phyloP scores from a whole-genome alignment of 768 basidiomycete genomes.

The Tephrocybe sp. region DNA sequence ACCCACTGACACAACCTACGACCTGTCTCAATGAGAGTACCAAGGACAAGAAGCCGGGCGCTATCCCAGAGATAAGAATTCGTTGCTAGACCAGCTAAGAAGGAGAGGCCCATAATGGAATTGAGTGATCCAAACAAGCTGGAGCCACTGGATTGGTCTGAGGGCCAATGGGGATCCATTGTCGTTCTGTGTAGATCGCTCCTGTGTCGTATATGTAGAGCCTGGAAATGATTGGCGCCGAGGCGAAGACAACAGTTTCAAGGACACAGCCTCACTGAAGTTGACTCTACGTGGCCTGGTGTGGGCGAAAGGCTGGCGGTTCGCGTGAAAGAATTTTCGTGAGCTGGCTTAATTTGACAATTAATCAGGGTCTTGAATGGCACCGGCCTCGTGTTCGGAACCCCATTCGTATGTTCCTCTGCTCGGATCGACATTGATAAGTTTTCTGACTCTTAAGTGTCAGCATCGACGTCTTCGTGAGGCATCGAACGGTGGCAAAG shows the following conservation, averaged over 20 bases:
- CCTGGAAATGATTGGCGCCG: no score
- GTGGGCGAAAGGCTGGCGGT: no score
- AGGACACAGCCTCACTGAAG: neutral
- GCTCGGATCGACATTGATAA: no score
- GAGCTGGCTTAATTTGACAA: no score
- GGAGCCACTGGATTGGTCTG: neutral
- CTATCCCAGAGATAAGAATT: constrained; percentile 24
- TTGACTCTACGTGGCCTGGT: no score
- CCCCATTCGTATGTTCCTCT: no score
- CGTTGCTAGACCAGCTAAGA: constrained; percentile 29
- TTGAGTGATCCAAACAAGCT: constrained; percentile 15
- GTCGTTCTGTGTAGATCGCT: neutral
- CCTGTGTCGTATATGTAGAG: neutral
- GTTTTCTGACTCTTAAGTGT: no score
- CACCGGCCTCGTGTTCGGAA: no score
- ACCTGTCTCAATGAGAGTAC: constrained; percentile 36
- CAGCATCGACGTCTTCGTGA: no score
- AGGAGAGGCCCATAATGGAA: constrained; percentile 34
- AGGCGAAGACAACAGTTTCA: neutral
- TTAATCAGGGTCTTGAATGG: no score
- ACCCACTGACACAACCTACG: constrained; percentile 38
- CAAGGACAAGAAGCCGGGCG: constrained; percentile 27
- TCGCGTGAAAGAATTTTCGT: no score
- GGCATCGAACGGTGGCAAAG: no score
- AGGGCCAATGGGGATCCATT: neutral